These are phyloP conservation scores for Fragilaria crotonensis DNA, from an alignment of 108 stramenopile genomes.

Conservation along the genomic window DNA sequence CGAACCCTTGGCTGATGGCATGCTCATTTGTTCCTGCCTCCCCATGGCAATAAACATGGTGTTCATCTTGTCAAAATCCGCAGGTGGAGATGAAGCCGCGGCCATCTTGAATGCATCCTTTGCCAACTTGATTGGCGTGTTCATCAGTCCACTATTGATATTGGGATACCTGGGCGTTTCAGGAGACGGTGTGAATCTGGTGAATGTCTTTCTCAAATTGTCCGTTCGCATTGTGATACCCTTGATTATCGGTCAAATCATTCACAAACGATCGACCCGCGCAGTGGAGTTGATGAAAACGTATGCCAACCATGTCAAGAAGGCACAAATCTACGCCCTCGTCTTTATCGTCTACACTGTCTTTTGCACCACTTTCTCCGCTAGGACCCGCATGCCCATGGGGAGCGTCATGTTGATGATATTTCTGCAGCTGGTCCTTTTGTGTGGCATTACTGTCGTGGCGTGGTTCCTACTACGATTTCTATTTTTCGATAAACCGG, in stretches of 20 bases:
- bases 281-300: slow-evolving; percentile 33
- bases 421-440: slow-evolving; percentile 26
- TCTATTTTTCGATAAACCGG: slow-evolving; percentile 33
- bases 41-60: slow-evolving; percentile 20
- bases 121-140: slow-evolving; percentile 28
- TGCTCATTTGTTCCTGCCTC: slow-evolving; percentile 11
- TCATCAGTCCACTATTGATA: slow-evolving; percentile 23
- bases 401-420: slow-evolving; percentile 46
- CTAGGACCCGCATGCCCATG: slow-evolving; percentile 18
- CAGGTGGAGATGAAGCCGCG: slow-evolving; percentile 17
- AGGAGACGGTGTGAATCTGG: slow-evolving; percentile 9
- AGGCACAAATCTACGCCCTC: slow-evolving; percentile 36
- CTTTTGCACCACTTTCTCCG: slow-evolving; percentile 48
- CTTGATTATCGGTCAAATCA: slow-evolving; percentile 10
- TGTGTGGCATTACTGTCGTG: slow-evolving; percentile 30
- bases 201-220: slow-evolving; percentile 8
- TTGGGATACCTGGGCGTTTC: slow-evolving; percentile 13
- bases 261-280: slow-evolving; percentile 12
- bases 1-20: slow-evolving; percentile 6
- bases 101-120: slow-evolving; percentile 20
- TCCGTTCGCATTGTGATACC: slow-evolving; percentile 5
- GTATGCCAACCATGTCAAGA: slow-evolving; percentile 36
- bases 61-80: slow-evolving; percentile 9
- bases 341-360: no score
- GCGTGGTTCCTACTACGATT: slow-evolving; percentile 35